Evolutionary conservation across 768 basidiomycete genomes (phyloP).

Genomic region (Auriscalpium microsporum): DNA sequence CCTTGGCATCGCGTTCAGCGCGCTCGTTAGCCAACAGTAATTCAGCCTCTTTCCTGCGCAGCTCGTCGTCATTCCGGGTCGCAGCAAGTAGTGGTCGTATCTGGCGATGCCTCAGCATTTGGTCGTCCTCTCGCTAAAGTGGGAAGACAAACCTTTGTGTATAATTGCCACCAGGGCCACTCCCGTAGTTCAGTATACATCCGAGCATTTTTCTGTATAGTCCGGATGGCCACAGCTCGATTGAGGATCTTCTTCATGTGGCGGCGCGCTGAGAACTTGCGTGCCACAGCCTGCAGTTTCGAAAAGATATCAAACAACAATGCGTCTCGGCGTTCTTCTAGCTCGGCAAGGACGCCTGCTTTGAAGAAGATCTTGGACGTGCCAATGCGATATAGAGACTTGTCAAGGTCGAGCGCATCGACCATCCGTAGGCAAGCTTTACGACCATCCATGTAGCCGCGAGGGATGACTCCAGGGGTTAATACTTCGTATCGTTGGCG

Average conservation of each 20-base stretch:
- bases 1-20: constrained; percentile 79
- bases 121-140: too few species aligned
- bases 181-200: constrained; percentile 84
- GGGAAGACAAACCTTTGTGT: constrained; percentile 60
- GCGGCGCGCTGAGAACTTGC: constrained; percentile 79
- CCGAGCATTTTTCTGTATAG: constrained; percentile 89
- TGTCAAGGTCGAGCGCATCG: constrained; percentile 80
- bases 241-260: constrained; percentile 94
- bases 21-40: constrained; percentile 71
- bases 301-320: constrained; percentile 87
- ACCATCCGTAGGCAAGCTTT: constrained; percentile 92
- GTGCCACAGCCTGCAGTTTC: constrained; percentile 74
- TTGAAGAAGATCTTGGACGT: constrained; percentile 99
- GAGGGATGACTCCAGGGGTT: constrained; percentile 86
- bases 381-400: constrained; percentile 79
- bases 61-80: constrained; percentile 86
- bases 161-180: constrained; percentile 99
- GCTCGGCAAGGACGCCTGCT: constrained; percentile 90
- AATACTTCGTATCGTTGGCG: constrained; percentile 94
- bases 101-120: constrained; percentile 24
- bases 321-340: constrained; percentile 86
- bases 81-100: constrained; percentile 90
- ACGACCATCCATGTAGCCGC: constrained; percentile 96
- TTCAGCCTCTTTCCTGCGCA: constrained; percentile 81
- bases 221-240: constrained; percentile 82